These are phyloP conservation scores for Austroboletus novae-zelandiae DNA, from an alignment of 1,284 basidiomycete genomes.

Conservation along the genomic window DNA sequence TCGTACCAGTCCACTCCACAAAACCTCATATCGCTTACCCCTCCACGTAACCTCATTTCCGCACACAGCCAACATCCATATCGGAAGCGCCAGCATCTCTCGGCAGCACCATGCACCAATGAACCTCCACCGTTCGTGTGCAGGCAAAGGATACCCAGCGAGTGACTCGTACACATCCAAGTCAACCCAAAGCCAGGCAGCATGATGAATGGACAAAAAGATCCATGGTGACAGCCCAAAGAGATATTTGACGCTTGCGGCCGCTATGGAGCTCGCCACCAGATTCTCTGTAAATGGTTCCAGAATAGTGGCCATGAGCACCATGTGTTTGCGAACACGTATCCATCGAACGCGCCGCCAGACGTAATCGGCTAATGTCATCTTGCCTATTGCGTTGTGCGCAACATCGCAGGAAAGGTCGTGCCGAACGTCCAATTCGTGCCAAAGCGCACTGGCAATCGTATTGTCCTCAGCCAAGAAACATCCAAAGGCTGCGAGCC, in stretches of 20 bases:
- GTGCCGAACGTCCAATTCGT: slow-evolving; percentile 83
- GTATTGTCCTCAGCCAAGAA: slow-evolving; percentile 96
- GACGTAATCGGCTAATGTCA: slow-evolving; percentile 80
- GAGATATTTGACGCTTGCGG: slow-evolving; percentile 55
- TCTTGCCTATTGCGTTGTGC: slow-evolving; percentile 83
- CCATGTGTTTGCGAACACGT: slow-evolving; percentile 91
- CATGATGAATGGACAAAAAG: slow-evolving; percentile 55
- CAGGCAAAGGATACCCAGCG: slow-evolving; percentile 63
- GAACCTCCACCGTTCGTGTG: slow-evolving; percentile 55
- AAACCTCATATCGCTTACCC: slow-evolving; percentile 63
- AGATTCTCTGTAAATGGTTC: slow-evolving; percentile 91
- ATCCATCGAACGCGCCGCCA: slow-evolving; percentile 91
- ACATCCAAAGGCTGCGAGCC: slow-evolving; percentile 76
- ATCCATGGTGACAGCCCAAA: slow-evolving; percentile 50
- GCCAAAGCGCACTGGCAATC: slow-evolving; percentile 88
- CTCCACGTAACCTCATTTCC: slow-evolving; percentile 85
- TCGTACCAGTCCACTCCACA: slow-evolving; percentile 62
- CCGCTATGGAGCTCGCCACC: slow-evolving; percentile 63
- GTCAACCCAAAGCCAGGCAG: slow-evolving; percentile 65
- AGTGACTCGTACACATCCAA: slow-evolving; percentile 71
- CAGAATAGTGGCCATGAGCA: slow-evolving; percentile 74
- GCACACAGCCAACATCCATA: slow-evolving; percentile 78
- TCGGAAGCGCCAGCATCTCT: slow-evolving; percentile 80
- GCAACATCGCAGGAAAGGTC: slow-evolving; percentile 87
- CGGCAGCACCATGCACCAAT: slow-evolving; percentile 74